phyloP scores from a whole-genome alignment of 2,329 filamentous ascomycete species.

The Nigrospora oryzae region DNA sequence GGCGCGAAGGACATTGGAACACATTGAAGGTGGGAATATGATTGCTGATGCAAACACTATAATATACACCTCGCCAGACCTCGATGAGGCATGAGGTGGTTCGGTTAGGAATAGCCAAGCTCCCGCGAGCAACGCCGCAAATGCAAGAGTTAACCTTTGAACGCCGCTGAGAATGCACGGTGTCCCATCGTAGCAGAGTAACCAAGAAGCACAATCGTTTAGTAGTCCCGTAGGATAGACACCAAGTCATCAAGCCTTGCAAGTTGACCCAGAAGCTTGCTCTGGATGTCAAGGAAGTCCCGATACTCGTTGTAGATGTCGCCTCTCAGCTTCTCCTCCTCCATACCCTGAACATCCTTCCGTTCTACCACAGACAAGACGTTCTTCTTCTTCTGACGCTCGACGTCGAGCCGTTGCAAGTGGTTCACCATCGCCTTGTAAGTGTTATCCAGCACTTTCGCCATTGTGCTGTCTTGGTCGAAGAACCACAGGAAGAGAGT shows the following conservation, averaged over 20 bases:
- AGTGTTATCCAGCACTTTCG: slow-evolving; percentile 66
- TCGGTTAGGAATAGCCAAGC: too few relatives aligned
- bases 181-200: too few relatives aligned
- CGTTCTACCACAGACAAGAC: slow-evolving; percentile 77
- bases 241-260: slow-evolving; percentile 78
- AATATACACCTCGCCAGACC: too few relatives aligned
- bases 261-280: slow-evolving; percentile 71
- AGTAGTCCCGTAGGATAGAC: slow-evolving; percentile 73
- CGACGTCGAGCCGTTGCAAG: slow-evolving; percentile 70
- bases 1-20: too few relatives aligned
- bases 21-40: too few relatives aligned
- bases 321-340: slow-evolving; percentile 69
- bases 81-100: too few relatives aligned
- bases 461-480: slow-evolving; percentile 64
- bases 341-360: slow-evolving; percentile 75
- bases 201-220: slow-evolving; percentile 10
- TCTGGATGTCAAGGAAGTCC: slow-evolving; percentile 53
- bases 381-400: slow-evolving; percentile 62
- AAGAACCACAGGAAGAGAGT: slow-evolving; percentile 92
- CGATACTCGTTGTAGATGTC: slow-evolving; percentile 61
- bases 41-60: too few relatives aligned
- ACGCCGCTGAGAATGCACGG: too few relatives aligned
- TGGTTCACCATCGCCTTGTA: slow-evolving; percentile 88
- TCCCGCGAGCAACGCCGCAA: too few relatives aligned
- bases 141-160: too few relatives aligned